Conservation (phyloP, 2,329 filamentous ascomycete species). For the Colletotrichum sp. region DNA sequence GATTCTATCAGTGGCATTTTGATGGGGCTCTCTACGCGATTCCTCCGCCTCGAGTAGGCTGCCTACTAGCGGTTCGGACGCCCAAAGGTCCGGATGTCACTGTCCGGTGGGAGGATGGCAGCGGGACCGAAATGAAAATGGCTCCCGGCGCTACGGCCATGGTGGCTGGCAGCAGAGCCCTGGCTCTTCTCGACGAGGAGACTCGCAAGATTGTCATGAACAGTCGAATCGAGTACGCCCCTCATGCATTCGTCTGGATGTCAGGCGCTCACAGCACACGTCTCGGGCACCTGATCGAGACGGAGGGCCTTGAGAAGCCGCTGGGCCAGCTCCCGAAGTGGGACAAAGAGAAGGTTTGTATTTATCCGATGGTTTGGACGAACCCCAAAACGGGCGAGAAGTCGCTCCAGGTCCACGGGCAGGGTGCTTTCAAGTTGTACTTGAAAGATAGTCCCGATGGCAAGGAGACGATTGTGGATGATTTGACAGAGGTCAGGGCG, state of each 20-base stretch:
- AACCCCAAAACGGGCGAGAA: not conserved
- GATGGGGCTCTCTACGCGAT: not conserved
- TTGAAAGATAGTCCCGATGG: not conserved
- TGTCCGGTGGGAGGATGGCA: slow-evolving; percentile 31
- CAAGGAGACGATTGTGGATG: not conserved
- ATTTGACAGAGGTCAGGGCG: not conserved
- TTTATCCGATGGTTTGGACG: not conserved
- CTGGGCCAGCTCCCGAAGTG: not conserved
- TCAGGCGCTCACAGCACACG: slow-evolving; percentile 41
- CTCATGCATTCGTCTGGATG: slow-evolving; percentile 49
- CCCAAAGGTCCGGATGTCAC: not conserved
- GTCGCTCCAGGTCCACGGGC: not conserved
- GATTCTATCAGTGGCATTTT: not conserved
- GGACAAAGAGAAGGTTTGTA: not conserved
- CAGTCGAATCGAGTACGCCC: slow-evolving; percentile 51
- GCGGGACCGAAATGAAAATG: slow-evolving; percentile 43
- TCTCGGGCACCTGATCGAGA: slow-evolving; percentile 35
- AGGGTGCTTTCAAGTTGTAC: not conserved
- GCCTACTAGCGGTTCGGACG: not conserved
- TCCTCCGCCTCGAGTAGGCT: not conserved
- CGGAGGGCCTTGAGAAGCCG: not conserved
- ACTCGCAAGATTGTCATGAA: slow-evolving; percentile 44
- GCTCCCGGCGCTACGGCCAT: slow-evolving; percentile 49
- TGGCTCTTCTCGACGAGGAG: slow-evolving; percentile 42
- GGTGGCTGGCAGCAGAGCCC: slow-evolving; percentile 45